Evolutionary conservation across 441 rosid genomes (phyloP), one percentile per base, ranked within the genome.

Genomic region (Populus hybrid): DNA sequence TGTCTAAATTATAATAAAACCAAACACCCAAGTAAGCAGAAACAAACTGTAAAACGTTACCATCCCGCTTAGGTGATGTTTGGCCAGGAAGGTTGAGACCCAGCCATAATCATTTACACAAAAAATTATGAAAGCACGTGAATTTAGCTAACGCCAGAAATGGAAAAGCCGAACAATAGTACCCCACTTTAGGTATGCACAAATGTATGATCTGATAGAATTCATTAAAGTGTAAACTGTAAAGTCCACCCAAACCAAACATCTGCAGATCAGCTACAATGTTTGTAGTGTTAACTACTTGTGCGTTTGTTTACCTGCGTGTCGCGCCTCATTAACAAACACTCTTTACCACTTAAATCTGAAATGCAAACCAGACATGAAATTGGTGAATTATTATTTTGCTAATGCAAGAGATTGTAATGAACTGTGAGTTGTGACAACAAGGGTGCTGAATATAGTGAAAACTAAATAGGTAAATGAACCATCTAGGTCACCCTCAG

Each of bases 401-500:
- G 4, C 16, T 10, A 68, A 30, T 77, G 24, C 50, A 64, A 16
- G 53, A 10, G 20, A 72, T 59, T 69, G 50, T 8, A 21, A 70
- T 11, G 74, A 75, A 75, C 71, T 12, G 57, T 46, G 57, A 46
- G 14, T 46, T 35, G 66, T 71, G 32, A 77, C 72, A 12, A 32
- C 66, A 75, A 21, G 73, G 69, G 63, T 63, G 69, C 68, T 67
- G 34, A 78, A 26, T n/a, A 70, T 63, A 67, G 36, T 7, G 20
- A 46, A 14, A 46, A 46, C 21, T 26, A 53, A 50, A 53, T 8
- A 69, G 59, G 8, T 21, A 24, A n/a, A 64, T 23, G 46, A 38
- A 75, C 28, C 59, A 57, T 46, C n/a, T 21, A 21, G 68, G 67
- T 79, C 78, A 35, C 77, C 78, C 65, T 64, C 24, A 70, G 66